phyloP scores from a whole-genome alignment of 2,329 filamentous ascomycete species.

The Calonectria crousiana region DNA sequence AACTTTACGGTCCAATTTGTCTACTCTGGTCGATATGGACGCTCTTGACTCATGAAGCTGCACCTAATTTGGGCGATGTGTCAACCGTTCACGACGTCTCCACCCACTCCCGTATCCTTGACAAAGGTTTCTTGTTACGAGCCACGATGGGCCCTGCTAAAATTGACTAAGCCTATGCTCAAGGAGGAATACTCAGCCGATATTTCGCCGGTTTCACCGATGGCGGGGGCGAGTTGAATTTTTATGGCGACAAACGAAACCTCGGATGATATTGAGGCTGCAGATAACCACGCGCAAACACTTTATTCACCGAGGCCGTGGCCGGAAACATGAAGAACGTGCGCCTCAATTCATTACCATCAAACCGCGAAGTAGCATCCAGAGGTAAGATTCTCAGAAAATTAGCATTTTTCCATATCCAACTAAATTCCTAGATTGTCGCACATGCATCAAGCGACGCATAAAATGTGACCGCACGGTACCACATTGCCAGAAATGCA shows the following conservation, averaged over 20 bases:
- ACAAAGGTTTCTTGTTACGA: background rate
- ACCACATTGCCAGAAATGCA: constrained; percentile 34
- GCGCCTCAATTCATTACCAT: constrained; percentile 30
- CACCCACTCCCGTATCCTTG: constrained; percentile 2
- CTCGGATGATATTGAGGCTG: background rate
- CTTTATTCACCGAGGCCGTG: too few relatives aligned
- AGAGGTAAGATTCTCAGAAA: constrained; percentile 18
- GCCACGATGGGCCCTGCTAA: background rate
- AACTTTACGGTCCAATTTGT: background rate
- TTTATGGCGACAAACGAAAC: background rate
- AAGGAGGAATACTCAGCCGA: background rate
- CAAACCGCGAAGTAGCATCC: constrained; percentile 29
- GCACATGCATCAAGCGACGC: constrained; percentile 31
- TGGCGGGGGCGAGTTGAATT: background rate
- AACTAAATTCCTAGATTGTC: constrained; percentile 30
- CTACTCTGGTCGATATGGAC: background rate
- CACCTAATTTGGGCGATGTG: background rate
- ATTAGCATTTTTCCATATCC: background rate
- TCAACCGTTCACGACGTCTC: background rate
- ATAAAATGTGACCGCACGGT: constrained; percentile 39
- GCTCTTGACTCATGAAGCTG: background rate
- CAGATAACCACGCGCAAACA: background rate
- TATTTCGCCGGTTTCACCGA: background rate
- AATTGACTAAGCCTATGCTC: background rate
- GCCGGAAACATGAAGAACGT: constrained; percentile 25